Conservation (phyloP, 768 basidiomycete genomes). For the Albatrellus ellisii region DNA sequence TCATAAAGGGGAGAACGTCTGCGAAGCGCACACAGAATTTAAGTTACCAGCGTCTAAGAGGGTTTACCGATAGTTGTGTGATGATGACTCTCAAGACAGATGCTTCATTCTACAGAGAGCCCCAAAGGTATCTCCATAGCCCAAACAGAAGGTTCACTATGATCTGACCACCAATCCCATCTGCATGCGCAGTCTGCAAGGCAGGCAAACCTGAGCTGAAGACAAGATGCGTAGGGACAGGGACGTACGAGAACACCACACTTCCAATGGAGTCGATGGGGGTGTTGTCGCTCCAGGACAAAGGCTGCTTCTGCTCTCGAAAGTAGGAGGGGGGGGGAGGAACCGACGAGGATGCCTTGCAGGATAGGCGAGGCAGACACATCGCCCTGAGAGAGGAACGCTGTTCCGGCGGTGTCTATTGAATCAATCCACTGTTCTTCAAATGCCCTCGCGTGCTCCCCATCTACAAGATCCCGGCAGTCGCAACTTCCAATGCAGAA, state of each 20-base stretch:
- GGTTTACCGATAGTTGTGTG: no score
- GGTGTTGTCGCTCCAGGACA: constrained; percentile 70
- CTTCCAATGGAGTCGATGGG: constrained; percentile 43
- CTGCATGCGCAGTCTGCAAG: constrained; percentile 55
- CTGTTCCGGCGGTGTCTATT: constrained; percentile 48
- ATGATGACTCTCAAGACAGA: no score
- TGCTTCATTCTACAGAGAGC: constrained; percentile 19
- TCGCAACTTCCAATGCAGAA: background rate
- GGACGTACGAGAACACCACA: constrained; percentile 61
- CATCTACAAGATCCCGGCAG: constrained; percentile 37
- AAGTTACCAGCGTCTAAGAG: no score
- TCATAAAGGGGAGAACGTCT: no score
- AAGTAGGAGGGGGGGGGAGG: constrained; percentile 86
- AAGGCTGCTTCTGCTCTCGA: constrained; percentile 51
- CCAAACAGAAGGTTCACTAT: constrained; percentile 77
- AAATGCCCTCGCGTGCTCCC: constrained; percentile 83
- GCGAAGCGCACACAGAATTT: no score
- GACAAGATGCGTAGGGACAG: no score
- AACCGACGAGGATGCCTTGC: constrained; percentile 76
- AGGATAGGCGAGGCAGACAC: constrained; percentile 49
- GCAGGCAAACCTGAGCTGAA: no score
- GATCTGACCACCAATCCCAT: constrained; percentile 81
- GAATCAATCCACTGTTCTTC: constrained; percentile 97
- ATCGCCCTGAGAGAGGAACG: constrained; percentile 45
- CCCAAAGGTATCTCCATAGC: constrained; percentile 62